Base-by-base conservation (phyloP, 176 grass and related monocot genomes). In the Guadua angustifolia region DNA sequence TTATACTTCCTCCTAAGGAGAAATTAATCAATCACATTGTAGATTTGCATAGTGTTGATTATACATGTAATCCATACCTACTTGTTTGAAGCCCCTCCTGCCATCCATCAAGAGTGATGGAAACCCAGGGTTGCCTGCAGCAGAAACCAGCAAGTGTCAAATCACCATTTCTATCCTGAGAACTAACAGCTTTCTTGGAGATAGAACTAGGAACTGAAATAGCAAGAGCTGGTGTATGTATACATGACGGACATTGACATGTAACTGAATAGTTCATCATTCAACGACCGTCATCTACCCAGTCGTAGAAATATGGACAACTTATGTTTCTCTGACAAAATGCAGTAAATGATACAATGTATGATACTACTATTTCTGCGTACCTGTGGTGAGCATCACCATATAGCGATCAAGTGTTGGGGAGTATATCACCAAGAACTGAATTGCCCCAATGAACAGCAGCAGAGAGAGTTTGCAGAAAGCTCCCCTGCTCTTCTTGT, bases 391-490 rank as follows among this genome's bases (percentile, higher is more conserved):
- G 49, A 87, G 50, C 85, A 87, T 81, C 22, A 74, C 60, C 69
- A 87, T 87, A 49, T 87, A 87, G 0, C 78, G 69, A 33, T 81
- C 85, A 33, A 81, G 63, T 2, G 49, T 80, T 9, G 85, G 85
- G 36, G 69, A 87, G 70, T 81, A 75, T n/a, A 90, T 83, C 17
- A 90, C 84, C 49, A 86, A 58, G 88, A 90, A 86, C 73, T 90
- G 88, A 21, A 90, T 64, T 0, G 58, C 79, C 12, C 49, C 88
- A 0, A 90, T 90, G 79, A 89, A 46, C 40, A 89, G 84, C 55
- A 87, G 84, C 57, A 88, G 19, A 11, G 75, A 56, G 44, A 80
- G 77, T 58, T 24, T 83, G 76, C 90, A 69, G 22, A 84, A 74
- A 1, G 69, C 66, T 2, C 53, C 64, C 82, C 60, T 71, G 69